Conservation (phyloP, 257 asterid species). For the Anisodus tanguticus region DNA sequence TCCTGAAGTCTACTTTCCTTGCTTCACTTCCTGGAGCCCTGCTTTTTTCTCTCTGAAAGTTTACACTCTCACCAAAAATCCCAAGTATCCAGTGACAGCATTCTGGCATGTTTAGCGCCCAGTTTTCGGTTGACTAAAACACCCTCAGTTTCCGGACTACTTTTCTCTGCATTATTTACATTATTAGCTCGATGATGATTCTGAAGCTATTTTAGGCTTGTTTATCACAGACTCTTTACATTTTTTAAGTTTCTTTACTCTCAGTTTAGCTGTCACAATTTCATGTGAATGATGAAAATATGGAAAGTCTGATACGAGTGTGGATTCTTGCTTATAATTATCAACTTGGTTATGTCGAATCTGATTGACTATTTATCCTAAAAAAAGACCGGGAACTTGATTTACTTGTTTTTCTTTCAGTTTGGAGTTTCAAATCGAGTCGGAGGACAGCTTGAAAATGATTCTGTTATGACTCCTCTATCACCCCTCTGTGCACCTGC, state of each 20-base stretch:
- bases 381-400: background rate
- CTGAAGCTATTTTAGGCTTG: background rate
- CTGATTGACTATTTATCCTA: background rate
- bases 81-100: background rate
- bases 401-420: constrained; percentile 2
- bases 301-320: background rate
- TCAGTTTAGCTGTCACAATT: background rate
- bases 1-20: background rate
- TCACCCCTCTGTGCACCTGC: background rate
- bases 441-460: background rate
- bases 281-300: background rate
- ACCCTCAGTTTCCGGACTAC: background rate
- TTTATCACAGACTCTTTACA: background rate
- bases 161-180: background rate
- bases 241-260: background rate
- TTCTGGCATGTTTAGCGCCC: background rate
- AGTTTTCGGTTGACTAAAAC: background rate
- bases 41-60: background rate
- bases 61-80: background rate
- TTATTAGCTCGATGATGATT: background rate
- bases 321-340: constrained; percentile 17
- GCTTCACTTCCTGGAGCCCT: constrained; percentile 1
- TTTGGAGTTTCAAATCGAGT: background rate
- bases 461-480: constrained; percentile 14
- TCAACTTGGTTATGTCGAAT: background rate